Base-by-base conservation (phyloP, 306 rosid species). In the Glycine soja region DNA sequence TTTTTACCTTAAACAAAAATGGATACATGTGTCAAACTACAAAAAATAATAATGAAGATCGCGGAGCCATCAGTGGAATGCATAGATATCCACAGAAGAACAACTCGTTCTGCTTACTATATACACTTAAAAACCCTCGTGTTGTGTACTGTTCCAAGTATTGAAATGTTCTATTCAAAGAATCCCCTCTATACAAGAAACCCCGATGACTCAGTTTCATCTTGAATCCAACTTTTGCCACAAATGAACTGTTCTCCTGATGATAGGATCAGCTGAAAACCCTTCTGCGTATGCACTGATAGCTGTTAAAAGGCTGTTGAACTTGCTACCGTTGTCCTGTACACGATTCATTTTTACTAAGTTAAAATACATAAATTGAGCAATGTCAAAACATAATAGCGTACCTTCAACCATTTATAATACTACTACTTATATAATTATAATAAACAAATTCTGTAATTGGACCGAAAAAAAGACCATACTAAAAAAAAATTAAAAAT, bases 231-330 rank as follows among this genome's bases (percentile, higher is more conserved):
- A 65, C 80, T 80, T 85, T 76, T 70, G 83, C 90, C 90, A 88
- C 85, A 88, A 62, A 61, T 81, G 82, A 70, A 81, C 72, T 10
- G 91, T 88, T 86, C 93, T 89, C 70, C 94, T 89, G 62, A 93
- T 90, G 48, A 91, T 68, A 34, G 96, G 92, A 81, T 95, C 94
- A 14, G 97, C 95, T 2, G 97, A 93, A 79, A 90, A 91, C 78
- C 98, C 96, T 83, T 95, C 97, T 2, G 98, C 99, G 15, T 95
- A 93, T 19, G 97, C 99, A 86, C 97, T 76, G 71, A 95, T 89
- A 12, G 99, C 99, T 40, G 86, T 86, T 82, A 86, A 82, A 61
- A 89, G 92, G 77, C 88, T 87, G 74, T 59, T 85, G 80, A 89
- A 86, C 80, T 75, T 89, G 68, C 82, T 91, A 61, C 99, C 98